These are phyloP conservation scores for Malassezia obtusa DNA, from an alignment of 1,284 basidiomycete genomes.

Conservation along the genomic window DNA sequence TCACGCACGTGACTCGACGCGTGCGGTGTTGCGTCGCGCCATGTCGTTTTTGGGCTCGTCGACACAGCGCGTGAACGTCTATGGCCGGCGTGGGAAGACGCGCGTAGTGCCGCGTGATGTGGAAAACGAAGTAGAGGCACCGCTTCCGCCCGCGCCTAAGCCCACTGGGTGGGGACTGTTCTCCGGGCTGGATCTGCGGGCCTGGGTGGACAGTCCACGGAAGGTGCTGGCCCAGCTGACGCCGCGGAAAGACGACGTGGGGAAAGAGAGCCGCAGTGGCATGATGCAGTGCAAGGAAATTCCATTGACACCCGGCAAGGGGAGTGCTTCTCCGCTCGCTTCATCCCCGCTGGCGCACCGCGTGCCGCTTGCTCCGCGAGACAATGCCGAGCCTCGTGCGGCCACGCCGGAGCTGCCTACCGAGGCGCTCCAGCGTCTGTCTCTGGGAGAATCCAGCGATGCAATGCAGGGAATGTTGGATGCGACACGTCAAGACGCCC, in stretches of 20 bases:
- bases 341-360: neutral
- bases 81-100: constrained; percentile 11
- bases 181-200: constrained; percentile 3
- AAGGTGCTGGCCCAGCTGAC: neutral
- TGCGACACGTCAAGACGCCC: constrained; percentile 7
- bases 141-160: neutral
- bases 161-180: constrained; percentile 5
- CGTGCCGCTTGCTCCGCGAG: neutral
- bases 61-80: constrained; percentile 14
- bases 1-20: constrained; percentile 5
- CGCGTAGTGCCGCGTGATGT: neutral
- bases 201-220: constrained; percentile 11
- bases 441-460: neutral
- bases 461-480: neutral
- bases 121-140: neutral
- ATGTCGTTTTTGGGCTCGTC: constrained; percentile 8
- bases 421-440: neutral
- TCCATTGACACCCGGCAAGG: no score
- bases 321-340: no score
- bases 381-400: neutral
- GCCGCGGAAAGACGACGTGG: no score
- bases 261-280: no score
- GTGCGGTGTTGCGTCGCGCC: constrained; percentile 3
- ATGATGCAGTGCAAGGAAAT: no score
- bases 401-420: neutral